Evolutionary conservation across 306 rosid species (phyloP).

Genomic region (Pueraria montana): DNA sequence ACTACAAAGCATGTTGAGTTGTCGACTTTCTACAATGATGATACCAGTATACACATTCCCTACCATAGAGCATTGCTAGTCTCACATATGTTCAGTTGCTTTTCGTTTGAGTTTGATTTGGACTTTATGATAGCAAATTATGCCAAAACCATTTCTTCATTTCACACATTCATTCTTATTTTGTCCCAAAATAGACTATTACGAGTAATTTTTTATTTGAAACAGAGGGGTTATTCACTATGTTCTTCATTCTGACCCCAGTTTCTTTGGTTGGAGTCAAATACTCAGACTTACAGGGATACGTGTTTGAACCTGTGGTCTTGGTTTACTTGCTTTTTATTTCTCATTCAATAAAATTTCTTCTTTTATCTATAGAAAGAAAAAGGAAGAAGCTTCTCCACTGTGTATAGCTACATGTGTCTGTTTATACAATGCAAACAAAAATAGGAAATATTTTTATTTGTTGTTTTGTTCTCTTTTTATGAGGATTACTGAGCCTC

Average conservation of each 20-base stretch:
- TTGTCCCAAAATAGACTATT: background rate
- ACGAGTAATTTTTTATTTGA: background rate
- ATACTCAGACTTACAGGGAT: background rate
- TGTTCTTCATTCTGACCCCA: constrained; percentile 2
- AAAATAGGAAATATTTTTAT: background rate
- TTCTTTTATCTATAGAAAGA: background rate
- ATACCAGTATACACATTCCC: background rate
- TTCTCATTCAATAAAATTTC: background rate
- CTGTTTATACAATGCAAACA: background rate
- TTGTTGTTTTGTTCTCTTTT: background rate
- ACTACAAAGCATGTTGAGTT: background rate
- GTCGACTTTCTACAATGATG: background rate
- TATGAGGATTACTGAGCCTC: background rate
- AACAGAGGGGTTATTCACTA: background rate
- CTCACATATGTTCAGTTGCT: background rate
- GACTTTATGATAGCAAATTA: background rate
- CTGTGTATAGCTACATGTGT: background rate
- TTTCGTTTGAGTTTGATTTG: background rate
- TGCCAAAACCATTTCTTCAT: no score
- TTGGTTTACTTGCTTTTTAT: no score
- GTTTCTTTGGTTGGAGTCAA: background rate
- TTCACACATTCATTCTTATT: background rate
- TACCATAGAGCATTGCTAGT: background rate
- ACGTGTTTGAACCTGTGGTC: background rate
- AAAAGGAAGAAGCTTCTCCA: background rate